Evolutionary conservation across 1,284 basidiomycete species (phyloP), one percentile per base, ranked within the genome.

Genomic region (Erythrobasidium hasegawianum): DNA sequence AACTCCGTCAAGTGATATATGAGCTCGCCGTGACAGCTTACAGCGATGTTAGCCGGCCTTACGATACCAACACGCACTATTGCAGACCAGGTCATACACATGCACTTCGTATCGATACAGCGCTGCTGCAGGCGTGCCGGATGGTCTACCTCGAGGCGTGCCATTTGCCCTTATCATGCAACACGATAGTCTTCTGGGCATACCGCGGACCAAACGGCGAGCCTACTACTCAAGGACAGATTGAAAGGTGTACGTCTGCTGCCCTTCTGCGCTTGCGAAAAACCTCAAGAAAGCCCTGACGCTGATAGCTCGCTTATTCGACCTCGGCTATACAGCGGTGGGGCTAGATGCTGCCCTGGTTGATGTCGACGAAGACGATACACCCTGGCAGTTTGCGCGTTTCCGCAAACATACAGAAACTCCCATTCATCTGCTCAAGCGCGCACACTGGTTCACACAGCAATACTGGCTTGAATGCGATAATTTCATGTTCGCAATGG

Each of bases 381-480:
- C 62, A 4, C 55, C 62, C 24, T 65, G 62, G 62, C 62, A 65
- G 14, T 65, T 65, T 41, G 62, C 47, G 11, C 45, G 33, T 22
- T 58, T 65, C 22, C 55, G 62, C 14, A 55, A 49, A 22, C 57
- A 65, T 53, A 9, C 55, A n/a, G n/a, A 50, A 13, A 65, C 53
- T 7, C 62, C 62, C 11, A 58, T 65, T 24, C 43, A 65, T 22
- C 50, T 50, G 22, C 47, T 65, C 45, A 41, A 39, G 16, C 26
- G 54, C 1, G 56, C 45, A 1, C 56, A 58, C 18, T 58, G 55
- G 55, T 58, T 65, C 26, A 49, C 50, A 4, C 62, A 65, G 45
- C 62, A 65, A 22, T 65, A 57, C 56, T 65, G 62, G 62, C 49
- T 65, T 4, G 62, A 65, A 58, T 65, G 62, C 38, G 62, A 65